Evolutionary conservation across 352 stramenopile genomes (phyloP).

Genomic region (Chloridella minuta): DNA sequence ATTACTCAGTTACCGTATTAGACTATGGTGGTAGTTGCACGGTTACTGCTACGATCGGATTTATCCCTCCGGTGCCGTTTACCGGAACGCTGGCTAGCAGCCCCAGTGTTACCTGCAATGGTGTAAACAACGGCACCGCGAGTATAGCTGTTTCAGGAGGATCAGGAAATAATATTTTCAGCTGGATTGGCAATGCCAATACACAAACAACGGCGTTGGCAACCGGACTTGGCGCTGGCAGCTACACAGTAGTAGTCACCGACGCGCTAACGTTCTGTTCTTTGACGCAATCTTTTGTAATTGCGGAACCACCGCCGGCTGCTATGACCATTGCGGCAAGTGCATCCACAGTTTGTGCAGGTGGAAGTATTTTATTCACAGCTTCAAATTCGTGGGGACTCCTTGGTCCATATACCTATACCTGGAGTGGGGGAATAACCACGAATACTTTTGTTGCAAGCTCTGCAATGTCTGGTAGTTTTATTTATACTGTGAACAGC

Average conservation of each 20-base stretch:
- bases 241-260: not conserved
- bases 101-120: not conserved
- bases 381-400: no score
- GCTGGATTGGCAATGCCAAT: not conserved
- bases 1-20: not conserved
- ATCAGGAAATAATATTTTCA: not conserved
- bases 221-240: not conserved
- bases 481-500: not conserved
- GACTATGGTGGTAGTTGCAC: not conserved
- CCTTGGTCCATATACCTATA: not conserved
- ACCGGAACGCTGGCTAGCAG: not conserved
- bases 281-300: no score
- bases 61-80: not conserved
- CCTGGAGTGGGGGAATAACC: not conserved
- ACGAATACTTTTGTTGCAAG: not conserved
- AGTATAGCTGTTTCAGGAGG: not conserved
- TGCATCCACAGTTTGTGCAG: no score
- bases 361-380: no score
- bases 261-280: no score
- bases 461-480: not conserved
- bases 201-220: not conserved
- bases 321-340: no score
- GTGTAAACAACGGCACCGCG: not conserved
- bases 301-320: no score
- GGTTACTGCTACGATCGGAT: not conserved